These are phyloP conservation scores for Aspergillus nanangensis DNA, from an alignment of 495 filamentous ascomycete species.

Conservation along the genomic window DNA sequence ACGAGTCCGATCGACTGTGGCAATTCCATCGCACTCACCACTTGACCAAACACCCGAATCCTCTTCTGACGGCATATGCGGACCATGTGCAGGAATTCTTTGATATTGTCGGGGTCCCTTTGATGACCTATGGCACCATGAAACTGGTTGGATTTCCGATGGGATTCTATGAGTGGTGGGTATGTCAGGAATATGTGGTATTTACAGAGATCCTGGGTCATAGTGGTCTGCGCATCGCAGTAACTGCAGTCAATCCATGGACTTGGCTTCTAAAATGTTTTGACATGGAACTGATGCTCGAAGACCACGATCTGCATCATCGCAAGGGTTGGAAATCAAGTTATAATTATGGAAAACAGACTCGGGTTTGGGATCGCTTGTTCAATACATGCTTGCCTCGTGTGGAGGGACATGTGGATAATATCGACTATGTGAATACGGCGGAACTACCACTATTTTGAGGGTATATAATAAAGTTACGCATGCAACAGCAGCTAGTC, in stretches of 20 bases:
- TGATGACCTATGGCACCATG: conserved; percentile 29
- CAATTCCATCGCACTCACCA: conserved; percentile 38
- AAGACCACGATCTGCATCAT: conserved; percentile 37
- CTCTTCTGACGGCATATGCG: conserved; percentile 29
- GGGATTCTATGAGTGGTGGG: conserved; percentile 38
- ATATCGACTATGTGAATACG: conserved; percentile 31
- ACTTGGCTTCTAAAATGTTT: conserved; percentile 23
- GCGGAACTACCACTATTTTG: conserved; percentile 22
- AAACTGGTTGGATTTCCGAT: conserved; percentile 27
- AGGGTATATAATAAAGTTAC: too few species aligned
- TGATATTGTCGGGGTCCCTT: conserved; percentile 29
- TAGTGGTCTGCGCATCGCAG: conserved; percentile 28
- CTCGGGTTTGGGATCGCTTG: conserved; percentile 36
- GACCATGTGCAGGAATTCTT: conserved; percentile 35
- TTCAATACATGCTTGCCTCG: conserved; percentile 30
- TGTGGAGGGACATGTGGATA: conserved; percentile 21
- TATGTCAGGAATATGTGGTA: conserved; percentile 33
- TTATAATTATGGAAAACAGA: conserved; percentile 37
- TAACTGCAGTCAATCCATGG: conserved; percentile 22
- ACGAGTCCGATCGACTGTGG: conserved; percentile 27
- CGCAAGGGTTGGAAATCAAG: conserved; percentile 38
- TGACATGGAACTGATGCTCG: conserved; percentile 28
- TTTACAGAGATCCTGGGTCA: conserved; percentile 32
- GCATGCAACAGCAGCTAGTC: too few species aligned
- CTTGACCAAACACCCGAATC: conserved; percentile 35